phyloP scores from a whole-genome alignment of 129 eudicot genomes.

The Lonicera japonica region DNA sequence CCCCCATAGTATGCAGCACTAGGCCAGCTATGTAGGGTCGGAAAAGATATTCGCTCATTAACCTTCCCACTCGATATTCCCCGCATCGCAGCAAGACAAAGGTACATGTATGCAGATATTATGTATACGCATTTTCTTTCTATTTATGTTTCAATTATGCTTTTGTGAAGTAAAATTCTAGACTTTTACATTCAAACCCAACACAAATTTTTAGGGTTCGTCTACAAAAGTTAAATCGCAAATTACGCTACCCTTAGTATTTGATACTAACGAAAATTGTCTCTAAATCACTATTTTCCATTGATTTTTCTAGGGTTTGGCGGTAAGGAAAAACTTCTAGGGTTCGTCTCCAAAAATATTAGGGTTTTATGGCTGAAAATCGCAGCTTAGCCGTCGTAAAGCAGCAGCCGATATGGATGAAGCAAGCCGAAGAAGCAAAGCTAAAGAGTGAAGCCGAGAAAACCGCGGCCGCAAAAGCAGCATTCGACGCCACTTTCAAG shows the following conservation, averaged over 20 bases:
- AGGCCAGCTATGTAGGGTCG: no score
- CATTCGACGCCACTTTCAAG: conserved; percentile 93
- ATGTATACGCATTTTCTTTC: no score
- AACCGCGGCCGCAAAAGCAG: conserved; percentile 93
- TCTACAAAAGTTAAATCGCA: no score
- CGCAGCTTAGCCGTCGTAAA: conserved; percentile 58
- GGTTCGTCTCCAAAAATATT: conserved; percentile 17
- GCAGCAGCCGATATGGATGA: conserved; percentile 98
- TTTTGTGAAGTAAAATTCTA: no score
- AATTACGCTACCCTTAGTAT: no score
- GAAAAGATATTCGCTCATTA: no score
- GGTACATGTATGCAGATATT: not conserved
- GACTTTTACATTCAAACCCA: no score
- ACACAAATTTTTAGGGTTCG: no score
- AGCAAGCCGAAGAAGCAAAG: conserved; percentile 95
- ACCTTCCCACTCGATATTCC: no score
- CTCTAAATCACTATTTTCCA: not conserved
- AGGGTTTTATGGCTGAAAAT: conserved; percentile 66
- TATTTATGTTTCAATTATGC: no score
- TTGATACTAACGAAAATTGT: no score
- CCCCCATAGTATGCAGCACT: no score
- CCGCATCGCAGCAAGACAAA: not conserved
- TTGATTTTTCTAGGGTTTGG: conserved; percentile 10
- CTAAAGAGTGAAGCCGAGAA: conserved; percentile 92
- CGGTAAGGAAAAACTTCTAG: conserved; percentile 11